Conservation (phyloP, 208 protist species). For the Trypanosoma grayi region DNA sequence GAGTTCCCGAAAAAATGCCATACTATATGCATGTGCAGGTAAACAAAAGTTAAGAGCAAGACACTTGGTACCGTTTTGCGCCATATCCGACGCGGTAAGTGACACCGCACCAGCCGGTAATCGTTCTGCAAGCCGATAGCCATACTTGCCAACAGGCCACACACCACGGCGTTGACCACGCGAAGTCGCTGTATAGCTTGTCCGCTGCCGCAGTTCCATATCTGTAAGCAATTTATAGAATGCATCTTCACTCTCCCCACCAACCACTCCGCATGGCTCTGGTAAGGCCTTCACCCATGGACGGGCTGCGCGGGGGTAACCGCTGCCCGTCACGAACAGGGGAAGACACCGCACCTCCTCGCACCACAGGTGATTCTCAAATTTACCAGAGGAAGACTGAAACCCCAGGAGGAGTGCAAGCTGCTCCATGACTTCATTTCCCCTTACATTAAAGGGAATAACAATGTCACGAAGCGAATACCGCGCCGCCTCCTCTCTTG, state of each 20-base stretch:
- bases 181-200: conserved; percentile 32
- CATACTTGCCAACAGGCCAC: conserved; percentile 65
- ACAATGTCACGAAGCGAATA: conserved; percentile 30
- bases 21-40: conserved; percentile 36
- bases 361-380: not conserved
- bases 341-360: not conserved
- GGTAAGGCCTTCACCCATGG: conserved; percentile 64
- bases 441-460: conserved; percentile 22
- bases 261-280: conserved; percentile 25
- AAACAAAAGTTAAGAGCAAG: conserved; percentile 76
- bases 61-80: conserved; percentile 20
- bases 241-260: conserved; percentile 1
- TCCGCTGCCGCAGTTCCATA: conserved; percentile 32
- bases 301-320: conserved; percentile 24
- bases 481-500: conserved; percentile 21
- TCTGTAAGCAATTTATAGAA: conserved; percentile 28
- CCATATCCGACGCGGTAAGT: conserved; percentile 18
- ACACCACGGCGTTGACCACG: conserved; percentile 13
- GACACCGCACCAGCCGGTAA: conserved; percentile 64
- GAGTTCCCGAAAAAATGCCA: conserved; percentile 59
- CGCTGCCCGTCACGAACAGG: conserved; percentile 18
- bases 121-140: conserved; percentile 56
- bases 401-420: conserved; percentile 32
- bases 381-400: not conserved
- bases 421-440: conserved; percentile 11